Evolutionary conservation across 768 basidiomycete genomes (phyloP).

Genomic region (Aureoboletus auriporus): DNA sequence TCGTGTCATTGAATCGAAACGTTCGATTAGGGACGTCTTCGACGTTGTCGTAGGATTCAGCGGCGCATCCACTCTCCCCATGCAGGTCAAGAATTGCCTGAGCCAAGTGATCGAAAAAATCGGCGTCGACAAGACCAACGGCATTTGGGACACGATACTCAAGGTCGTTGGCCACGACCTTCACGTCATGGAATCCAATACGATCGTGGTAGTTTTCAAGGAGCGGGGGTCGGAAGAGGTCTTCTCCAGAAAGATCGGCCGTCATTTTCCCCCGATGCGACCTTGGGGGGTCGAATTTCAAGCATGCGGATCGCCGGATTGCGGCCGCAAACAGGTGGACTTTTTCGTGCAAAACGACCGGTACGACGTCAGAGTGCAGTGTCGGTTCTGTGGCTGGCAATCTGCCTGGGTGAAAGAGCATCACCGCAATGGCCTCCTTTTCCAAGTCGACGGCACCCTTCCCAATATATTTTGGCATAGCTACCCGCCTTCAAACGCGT

Average conservation of each 20-base stretch:
- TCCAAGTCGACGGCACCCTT: background rate
- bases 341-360: background rate
- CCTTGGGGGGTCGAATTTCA: background rate
- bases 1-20: too few relatives aligned
- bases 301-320: background rate
- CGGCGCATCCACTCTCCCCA: background rate
- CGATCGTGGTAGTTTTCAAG: background rate
- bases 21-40: background rate
- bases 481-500: background rate
- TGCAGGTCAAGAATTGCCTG: background rate
- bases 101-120: background rate
- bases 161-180: background rate
- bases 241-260: constrained; percentile 35
- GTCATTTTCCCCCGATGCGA: constrained; percentile 41
- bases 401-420: background rate
- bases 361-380: background rate
- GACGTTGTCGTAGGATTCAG: background rate
- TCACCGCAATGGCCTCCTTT: background rate
- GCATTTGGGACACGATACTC: background rate
- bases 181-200: background rate
- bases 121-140: background rate
- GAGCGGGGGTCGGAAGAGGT: background rate
- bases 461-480: background rate
- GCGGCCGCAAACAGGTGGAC: background rate
- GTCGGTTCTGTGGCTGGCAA: background rate